Percentiles rank a stretch among this genome's conserved stretches.
phyloP scores from a whole-genome alignment of 805 yeast species.

The Clavispora asparagi region DNA sequence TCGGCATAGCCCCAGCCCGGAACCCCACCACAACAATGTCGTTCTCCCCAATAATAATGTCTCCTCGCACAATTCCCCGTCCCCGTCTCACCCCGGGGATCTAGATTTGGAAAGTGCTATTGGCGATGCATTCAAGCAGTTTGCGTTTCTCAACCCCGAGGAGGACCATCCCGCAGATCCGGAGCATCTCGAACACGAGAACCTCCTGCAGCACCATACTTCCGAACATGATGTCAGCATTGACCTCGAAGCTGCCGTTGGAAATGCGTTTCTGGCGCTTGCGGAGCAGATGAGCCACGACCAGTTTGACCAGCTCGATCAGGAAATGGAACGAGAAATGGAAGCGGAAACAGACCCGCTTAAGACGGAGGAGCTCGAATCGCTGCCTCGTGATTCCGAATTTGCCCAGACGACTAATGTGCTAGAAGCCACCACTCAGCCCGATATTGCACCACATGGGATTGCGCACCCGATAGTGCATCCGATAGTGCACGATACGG shows the following conservation, averaged over 20 bases:
- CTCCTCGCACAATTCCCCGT: not conserved
- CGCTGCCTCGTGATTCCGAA: too few relatives aligned
- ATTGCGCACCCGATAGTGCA: too few relatives aligned
- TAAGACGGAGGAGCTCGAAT: not conserved
- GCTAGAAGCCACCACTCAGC: too few relatives aligned
- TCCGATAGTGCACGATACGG: too few relatives aligned
- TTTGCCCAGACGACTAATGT: too few relatives aligned
- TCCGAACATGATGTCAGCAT: not conserved
- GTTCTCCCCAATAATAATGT: not conserved
- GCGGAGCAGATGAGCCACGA: not conserved
- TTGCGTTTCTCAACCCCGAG: slow-evolving; percentile 15
- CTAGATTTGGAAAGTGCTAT: slow-evolving; percentile 26
- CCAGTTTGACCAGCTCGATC: not conserved
- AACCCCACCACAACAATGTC: not conserved
- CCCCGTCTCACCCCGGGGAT: slow-evolving; percentile 3
- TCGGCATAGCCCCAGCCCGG: slow-evolving; percentile 2
- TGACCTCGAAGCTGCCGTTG: slow-evolving; percentile 1
- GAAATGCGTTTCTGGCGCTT: not conserved
- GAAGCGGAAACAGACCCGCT: not conserved
- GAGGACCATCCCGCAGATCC: slow-evolving; percentile 2
- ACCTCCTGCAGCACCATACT: not conserved
- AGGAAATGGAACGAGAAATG: not conserved
- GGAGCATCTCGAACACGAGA: not conserved
- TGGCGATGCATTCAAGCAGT: slow-evolving; percentile 33
- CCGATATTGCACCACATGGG: too few relatives aligned